Evolutionary conservation across 805 yeast genomes (phyloP), one percentile per base, ranked within the genome.

Genomic region (Lachancea kluyveri): DNA sequence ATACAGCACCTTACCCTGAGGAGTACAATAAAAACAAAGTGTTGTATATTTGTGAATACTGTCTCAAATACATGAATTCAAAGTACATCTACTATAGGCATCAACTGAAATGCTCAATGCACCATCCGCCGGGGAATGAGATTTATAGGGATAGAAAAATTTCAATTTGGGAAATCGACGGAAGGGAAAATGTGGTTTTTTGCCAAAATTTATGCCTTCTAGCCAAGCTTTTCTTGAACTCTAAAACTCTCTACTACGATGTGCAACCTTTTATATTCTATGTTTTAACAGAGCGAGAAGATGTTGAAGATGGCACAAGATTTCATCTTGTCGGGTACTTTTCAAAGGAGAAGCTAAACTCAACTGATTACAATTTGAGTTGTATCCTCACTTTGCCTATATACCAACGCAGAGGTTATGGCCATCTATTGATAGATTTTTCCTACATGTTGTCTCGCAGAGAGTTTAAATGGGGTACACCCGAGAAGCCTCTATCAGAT

Each of bases 221-320:
- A 43, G 95, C 96, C 3, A 92, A 90, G 54, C 60, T 87, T 37
- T 92, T 88, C 49, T 65, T 92, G 31, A 85, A 88, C 55, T 85
- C 96, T 2, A 92, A 92, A 52, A 86, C 96, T 0, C 64, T 92
- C 31, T 88, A 87, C 52, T 86, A 86, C 52, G 97, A 92, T 50
- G 97, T 90, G 26, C 96, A 92, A 55, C 96, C 97, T 1, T 90
- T 90, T 47, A 72, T 82, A 52, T 92, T 92, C 52, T 92, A 90
- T 57, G 76, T 88, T 2, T 58, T 92, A 26, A 82, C 90, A 4
- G 92, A 82, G 42, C 64, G 70, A 25, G 46, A 48, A 15, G 41
- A 39, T 8, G 83, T 77, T 46, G 64, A 49, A 4, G 29, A 40
- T 0, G 43, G 48, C 3, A 49, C 51, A 6, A 66, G 64, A 11